These are phyloP conservation scores for Brassica balearica DNA, from an alignment of 441 rosid species.

Conservation along the genomic window DNA sequence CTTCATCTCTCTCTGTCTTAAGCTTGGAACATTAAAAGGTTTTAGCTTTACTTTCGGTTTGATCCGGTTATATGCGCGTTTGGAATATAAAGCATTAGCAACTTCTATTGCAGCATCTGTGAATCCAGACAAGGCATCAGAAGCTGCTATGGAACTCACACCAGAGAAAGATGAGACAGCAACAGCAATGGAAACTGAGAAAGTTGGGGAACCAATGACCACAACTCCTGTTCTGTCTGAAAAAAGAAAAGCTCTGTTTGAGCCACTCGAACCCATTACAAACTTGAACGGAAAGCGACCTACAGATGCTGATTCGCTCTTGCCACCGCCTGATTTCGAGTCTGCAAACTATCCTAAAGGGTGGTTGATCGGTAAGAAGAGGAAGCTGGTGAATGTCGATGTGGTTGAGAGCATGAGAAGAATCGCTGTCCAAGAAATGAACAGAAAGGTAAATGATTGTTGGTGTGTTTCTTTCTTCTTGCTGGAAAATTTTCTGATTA, in stretches of 20 bases:
- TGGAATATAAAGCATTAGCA: background rate
- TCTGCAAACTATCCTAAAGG: slow-evolving; percentile 85
- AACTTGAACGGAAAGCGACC: slow-evolving; percentile 56
- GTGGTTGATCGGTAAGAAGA: slow-evolving; percentile 95
- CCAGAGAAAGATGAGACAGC: slow-evolving; percentile 54
- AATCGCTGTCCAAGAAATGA: slow-evolving; percentile 96
- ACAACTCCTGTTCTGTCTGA: slow-evolving; percentile 57
- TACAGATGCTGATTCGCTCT: slow-evolving; percentile 66
- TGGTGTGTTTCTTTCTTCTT: background rate
- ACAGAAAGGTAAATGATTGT: slow-evolving; percentile 72
- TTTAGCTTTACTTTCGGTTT: background rate
- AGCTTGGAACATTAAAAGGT: background rate
- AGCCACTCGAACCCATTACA: slow-evolving; percentile 76
- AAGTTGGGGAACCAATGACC: slow-evolving; percentile 48
- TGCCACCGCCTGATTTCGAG: slow-evolving; percentile 97
- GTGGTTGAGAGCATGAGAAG: slow-evolving; percentile 99
- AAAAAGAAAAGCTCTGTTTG: slow-evolving; percentile 85
- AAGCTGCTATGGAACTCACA: slow-evolving; percentile 48
- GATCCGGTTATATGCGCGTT: slow-evolving; percentile 12
- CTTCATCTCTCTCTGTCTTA: background rate
- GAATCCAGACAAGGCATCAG: slow-evolving; percentile 48
- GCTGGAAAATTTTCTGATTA: background rate
- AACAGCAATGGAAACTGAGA: slow-evolving; percentile 34
- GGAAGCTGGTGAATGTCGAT: slow-evolving; percentile 94
- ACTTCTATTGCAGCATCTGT: slow-evolving; percentile 12